phyloP scores from a whole-genome alignment of 2,329 filamentous ascomycete species.

The Ascochyta koolunga region DNA sequence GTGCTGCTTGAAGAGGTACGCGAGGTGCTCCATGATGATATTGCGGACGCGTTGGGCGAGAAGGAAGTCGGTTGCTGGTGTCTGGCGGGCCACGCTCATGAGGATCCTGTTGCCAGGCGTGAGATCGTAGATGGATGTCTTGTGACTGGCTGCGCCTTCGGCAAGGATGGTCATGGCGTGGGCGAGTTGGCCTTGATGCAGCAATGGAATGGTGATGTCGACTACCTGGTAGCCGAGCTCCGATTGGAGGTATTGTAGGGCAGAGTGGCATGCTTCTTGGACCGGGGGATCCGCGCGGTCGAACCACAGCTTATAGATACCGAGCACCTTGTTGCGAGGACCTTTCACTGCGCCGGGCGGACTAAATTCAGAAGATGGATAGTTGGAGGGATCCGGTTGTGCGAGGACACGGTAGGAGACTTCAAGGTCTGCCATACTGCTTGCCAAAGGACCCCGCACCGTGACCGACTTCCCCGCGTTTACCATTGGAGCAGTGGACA shows the following conservation, averaged over 20 bases:
- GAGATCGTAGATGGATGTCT: constrained; percentile 60
- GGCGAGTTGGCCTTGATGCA: constrained; percentile 75
- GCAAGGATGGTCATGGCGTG: constrained; percentile 79
- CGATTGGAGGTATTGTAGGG: constrained; percentile 63
- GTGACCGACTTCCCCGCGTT: constrained; percentile 67
- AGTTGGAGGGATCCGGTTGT: constrained; percentile 69
- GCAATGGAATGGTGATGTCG: constrained; percentile 69
- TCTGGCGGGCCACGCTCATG: constrained; percentile 67
- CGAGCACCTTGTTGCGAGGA: constrained; percentile 64
- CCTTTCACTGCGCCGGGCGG: constrained; percentile 56
- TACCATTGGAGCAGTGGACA: constrained; percentile 63
- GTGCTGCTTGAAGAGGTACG: constrained; percentile 70
- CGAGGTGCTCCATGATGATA: constrained; percentile 79
- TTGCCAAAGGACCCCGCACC: constrained; percentile 76
- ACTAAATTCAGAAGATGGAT: constrained; percentile 67
- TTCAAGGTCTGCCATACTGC: constrained; percentile 77
- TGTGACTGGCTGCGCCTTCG: constrained; percentile 65
- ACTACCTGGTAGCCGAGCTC: constrained; percentile 61
- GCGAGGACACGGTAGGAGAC: constrained; percentile 83
- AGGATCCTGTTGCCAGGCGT: constrained; percentile 73
- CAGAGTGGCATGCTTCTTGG: constrained; percentile 63
- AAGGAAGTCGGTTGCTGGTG: constrained; percentile 72
- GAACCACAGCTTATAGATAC: constrained; percentile 73
- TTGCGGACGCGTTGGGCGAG: constrained; percentile 75
- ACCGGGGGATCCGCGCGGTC: constrained; percentile 70